phyloP scores from a whole-genome alignment of 2,329 filamentous ascomycete species.

The Colletotrichum sojae region DNA sequence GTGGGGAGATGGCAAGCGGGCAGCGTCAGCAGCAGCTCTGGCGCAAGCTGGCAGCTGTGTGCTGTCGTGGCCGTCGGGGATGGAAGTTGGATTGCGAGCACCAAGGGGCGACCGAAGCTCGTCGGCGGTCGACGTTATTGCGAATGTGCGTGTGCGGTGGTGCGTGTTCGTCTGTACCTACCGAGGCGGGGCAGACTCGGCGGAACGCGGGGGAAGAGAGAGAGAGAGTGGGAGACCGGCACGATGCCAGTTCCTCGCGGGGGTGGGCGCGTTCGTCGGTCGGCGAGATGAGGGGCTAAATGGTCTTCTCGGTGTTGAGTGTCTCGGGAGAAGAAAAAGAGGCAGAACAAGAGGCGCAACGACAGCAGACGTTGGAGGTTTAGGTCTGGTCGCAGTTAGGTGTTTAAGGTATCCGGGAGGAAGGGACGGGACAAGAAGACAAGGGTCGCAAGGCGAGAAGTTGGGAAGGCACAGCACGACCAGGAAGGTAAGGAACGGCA shows the following conservation, averaged over 20 bases:
- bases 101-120: slow-evolving; percentile 10
- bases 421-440: slow-evolving; percentile 38
- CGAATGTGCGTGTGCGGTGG: too few relatives aligned
- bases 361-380: not conserved
- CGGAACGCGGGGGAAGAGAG: slow-evolving; percentile 2
- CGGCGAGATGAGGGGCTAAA: not conserved
- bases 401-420: slow-evolving; percentile 40
- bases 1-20: slow-evolving; percentile 47
- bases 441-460: slow-evolving; percentile 33
- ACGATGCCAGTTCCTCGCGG: slow-evolving; percentile 32
- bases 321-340: not conserved
- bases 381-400: slow-evolving; percentile 16
- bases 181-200: slow-evolving; percentile 31
- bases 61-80: slow-evolving; percentile 25
- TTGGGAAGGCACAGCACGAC: slow-evolving; percentile 22
- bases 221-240: slow-evolving; percentile 19
- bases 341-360: not conserved
- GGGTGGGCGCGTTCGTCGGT: not conserved
- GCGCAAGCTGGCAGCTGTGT: slow-evolving; percentile 23
- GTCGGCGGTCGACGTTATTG: slow-evolving; percentile 3
- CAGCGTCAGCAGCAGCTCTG: slow-evolving; percentile 53
- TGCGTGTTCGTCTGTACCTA: not conserved
- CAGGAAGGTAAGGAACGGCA: slow-evolving; percentile 33
- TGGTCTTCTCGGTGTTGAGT: not conserved
- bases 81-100: not conserved